Percentiles rank a stretch among this genome's conserved stretches.
These are phyloP conservation scores for Vaccinium macrocarpon DNA, from an alignment of 148 eudicot genomes.

Conservation along the genomic window DNA sequence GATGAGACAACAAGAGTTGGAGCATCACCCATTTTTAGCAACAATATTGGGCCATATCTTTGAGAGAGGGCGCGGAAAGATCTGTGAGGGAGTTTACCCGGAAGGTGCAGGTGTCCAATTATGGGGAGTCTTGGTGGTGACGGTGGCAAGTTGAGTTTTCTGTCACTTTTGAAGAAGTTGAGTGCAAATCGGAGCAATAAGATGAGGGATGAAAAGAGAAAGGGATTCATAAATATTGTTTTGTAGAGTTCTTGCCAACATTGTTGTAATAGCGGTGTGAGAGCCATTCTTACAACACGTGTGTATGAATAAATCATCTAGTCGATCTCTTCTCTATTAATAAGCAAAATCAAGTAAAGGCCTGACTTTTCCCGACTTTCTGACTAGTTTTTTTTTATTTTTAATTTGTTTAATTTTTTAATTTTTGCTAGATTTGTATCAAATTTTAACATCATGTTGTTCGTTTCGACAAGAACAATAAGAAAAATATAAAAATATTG, in stretches of 20 bases:
- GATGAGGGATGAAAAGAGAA: background rate
- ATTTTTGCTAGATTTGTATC: too few species aligned
- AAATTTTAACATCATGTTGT: too few species aligned
- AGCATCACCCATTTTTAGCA: background rate
- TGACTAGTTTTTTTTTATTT: too few species aligned
- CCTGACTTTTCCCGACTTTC: too few species aligned
- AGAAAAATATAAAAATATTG: too few species aligned
- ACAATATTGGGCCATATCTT: background rate
- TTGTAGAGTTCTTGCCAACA: background rate
- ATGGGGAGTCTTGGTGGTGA: constrained; percentile 13
- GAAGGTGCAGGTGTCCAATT: constrained; percentile 1
- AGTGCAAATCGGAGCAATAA: background rate
- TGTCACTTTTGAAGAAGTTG: background rate
- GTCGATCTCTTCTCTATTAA: background rate
- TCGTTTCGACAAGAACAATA: too few species aligned
- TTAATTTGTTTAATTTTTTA: too few species aligned
- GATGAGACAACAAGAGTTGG: constrained; percentile 12
- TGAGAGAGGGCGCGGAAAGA: background rate
- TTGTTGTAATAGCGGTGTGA: background rate
- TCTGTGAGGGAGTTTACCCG: background rate
- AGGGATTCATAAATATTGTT: background rate
- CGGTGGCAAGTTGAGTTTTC: background rate
- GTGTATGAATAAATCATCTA: background rate
- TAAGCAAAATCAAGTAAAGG: too few species aligned
- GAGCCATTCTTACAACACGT: background rate